These are phyloP conservation scores for Forsythia suspensa DNA, from an alignment of 257 asterid species.

Conservation along the genomic window DNA sequence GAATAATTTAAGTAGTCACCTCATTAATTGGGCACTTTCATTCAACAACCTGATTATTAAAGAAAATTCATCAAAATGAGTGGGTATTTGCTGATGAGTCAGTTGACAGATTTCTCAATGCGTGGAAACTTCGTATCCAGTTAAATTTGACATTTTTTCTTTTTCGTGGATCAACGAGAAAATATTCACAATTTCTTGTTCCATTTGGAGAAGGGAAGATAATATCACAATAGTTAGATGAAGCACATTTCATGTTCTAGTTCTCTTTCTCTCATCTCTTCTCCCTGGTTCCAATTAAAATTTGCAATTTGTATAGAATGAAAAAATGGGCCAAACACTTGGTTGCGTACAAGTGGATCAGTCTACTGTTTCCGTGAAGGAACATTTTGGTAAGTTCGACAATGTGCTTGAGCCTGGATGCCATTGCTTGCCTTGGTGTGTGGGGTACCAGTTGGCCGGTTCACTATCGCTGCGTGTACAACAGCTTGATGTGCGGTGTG, in stretches of 20 bases:
- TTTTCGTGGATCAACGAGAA: neutral
- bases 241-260: neutral
- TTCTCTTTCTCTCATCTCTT: neutral
- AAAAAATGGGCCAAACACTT: neutral
- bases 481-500: conserved; percentile 48
- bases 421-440: conserved; percentile 52
- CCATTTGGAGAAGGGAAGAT: neutral
- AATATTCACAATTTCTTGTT: neutral
- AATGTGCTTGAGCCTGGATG: conserved; percentile 50
- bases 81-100: neutral
- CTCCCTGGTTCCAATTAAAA: neutral
- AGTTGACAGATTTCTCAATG: neutral
- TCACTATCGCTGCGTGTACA: conserved; percentile 39
- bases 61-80: neutral
- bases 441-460: conserved; percentile 41
- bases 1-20: neutral
- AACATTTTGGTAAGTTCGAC: conserved; percentile 42
- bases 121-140: neutral
- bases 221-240: neutral
- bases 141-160: too few relatives aligned
- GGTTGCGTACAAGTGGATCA: conserved; percentile 47
- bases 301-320: neutral
- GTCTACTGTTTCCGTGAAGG: conserved; percentile 39
- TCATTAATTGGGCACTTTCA: neutral
- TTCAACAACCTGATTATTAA: neutral